Evolutionary conservation across 768 basidiomycete species (phyloP), one percentile per base, ranked within the genome.

Genomic region (Tylopilus subfusipes): DNA sequence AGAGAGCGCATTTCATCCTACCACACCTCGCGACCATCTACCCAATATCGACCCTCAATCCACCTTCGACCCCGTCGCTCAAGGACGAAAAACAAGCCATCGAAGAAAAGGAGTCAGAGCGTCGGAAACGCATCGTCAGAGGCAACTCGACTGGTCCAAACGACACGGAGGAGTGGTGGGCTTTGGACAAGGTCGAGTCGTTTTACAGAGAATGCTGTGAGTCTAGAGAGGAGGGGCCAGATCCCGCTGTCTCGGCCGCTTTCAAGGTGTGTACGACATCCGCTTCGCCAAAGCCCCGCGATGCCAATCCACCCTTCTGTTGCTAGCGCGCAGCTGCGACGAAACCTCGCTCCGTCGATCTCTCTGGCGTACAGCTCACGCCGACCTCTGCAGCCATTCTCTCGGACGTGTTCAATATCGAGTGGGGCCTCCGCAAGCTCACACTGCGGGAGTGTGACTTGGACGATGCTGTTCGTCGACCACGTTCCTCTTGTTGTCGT

Each of bases 401-500:
- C 18, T 88, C 96, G 0, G 96, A 98, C 70, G 84, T 97, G 14
- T 84, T 98, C 58, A 83, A 84, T 9, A 86, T 97, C 53, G 93
- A 98, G 70, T 98, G 94, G 90, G 95, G 94, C 0, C 74, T 97
- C 19, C 78, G 88, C 25, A 95, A 93, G 63, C 75, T 96, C 21
- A 85, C 88, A 0, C 80, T 97, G 51, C 83, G 90, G 39, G 88
- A 90, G 67, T 98, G 94, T 63, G 85, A 94, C 60, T 70, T 98
- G 21, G 92, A 94, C 59, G 89, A 93, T 48, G 78, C 80, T 54
- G 93, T 93, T 71, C 6, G 52, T 67, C 40, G 42, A 42, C 22
- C 49, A n/a, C 19, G 1, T 24, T 27, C 44, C 55, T 21, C 25
- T 42, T 46, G 2, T 33, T 31, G 14, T 24, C 40, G 18, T 24